A percentile compares a stretch with the other conserved stretches of the same genome.
Conservation (phyloP, 768 basidiomycete species). For the Pholiota molesta region DNA sequence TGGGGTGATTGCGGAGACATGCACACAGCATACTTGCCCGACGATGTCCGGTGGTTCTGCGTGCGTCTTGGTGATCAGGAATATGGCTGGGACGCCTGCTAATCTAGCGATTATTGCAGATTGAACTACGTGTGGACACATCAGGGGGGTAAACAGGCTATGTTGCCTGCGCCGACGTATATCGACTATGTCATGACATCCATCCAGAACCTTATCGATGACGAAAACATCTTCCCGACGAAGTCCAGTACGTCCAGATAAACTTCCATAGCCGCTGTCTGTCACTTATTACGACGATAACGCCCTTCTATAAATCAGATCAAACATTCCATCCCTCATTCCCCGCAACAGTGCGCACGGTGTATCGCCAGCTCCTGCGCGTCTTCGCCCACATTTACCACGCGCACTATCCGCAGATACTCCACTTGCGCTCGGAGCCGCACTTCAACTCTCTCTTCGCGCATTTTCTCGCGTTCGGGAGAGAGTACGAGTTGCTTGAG, state of each 20-base stretch:
- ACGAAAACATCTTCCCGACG: conserved; percentile 93
- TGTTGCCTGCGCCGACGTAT: conserved; percentile 92
- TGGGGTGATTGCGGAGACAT: conserved; percentile 90
- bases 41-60: conserved; percentile 88
- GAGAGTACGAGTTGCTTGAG: conserved; percentile 90
- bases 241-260: conserved; percentile 74
- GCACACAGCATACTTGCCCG: conserved; percentile 87
- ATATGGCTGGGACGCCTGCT: neutral
- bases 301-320: conserved; percentile 39
- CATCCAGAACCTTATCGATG: conserved; percentile 91
- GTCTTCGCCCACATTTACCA: conserved; percentile 98
- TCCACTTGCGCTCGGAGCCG: conserved; percentile 91
- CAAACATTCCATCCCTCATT: conserved; percentile 87
- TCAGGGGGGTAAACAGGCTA: conserved; percentile 84
- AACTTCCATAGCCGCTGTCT: neutral
- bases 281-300: neutral
- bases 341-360: conserved; percentile 88
- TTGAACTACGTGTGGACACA: conserved; percentile 96
- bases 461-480: conserved; percentile 95
- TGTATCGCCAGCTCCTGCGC: conserved; percentile 95
- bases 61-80: conserved; percentile 47
- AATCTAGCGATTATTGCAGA: conserved; percentile 40
- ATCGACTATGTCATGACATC: conserved; percentile 99
- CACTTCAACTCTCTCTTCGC: conserved; percentile 98
- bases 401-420: conserved; percentile 87